A percentile compares a stretch with the other conserved stretches of the same genome.
These are phyloP conservation scores for Penicillium sp. DNA, from an alignment of 2,329 filamentous ascomycete genomes.

Conservation along the genomic window DNA sequence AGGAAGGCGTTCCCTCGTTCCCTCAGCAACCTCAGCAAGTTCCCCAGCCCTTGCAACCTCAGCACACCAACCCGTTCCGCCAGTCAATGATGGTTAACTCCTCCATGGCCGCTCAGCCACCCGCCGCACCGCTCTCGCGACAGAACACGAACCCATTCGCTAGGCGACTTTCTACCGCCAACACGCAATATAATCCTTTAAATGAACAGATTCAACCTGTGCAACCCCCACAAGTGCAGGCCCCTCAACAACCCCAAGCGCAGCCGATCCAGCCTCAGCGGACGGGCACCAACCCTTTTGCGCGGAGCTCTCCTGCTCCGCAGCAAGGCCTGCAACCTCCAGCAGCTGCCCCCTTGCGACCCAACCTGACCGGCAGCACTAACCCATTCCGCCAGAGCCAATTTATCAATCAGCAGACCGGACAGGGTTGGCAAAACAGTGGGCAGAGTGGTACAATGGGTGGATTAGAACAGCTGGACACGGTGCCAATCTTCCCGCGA, in stretches of 20 bases:
- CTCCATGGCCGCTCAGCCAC: constrained; percentile 52
- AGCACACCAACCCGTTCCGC: constrained; percentile 84
- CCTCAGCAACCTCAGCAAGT: constrained; percentile 40
- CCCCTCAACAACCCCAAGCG: constrained; percentile 33
- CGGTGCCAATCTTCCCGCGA: constrained; percentile 81
- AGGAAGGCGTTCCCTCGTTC: constrained; percentile 50
- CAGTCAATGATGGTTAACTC: constrained; percentile 71
- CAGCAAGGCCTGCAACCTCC: constrained; percentile 35
- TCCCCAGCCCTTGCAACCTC: constrained; percentile 41
- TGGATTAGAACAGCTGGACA: constrained; percentile 69
- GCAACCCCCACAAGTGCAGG: constrained; percentile 27
- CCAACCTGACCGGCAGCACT: constrained; percentile 81
- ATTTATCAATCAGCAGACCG: constrained; percentile 85
- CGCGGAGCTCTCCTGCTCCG: constrained; percentile 49
- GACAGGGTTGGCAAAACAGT: constrained; percentile 81
- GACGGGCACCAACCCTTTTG: constrained; percentile 73
- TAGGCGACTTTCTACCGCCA: constrained; percentile 51
- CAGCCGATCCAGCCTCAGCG: constrained; percentile 54
- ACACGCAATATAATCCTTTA: constrained; percentile 31
- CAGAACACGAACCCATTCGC: constrained; percentile 88
- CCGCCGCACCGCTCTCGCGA: constrained; percentile 51
- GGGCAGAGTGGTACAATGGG: constrained; percentile 74
- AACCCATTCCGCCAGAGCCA: constrained; percentile 92
- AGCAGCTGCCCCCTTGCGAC: constrained; percentile 54
- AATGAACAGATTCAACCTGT: constrained; percentile 21